Percentiles rank a stretch among this genome's conserved stretches.
Conservation (phyloP, 1,284 basidiomycete species). For the Apiotrichum porosum region DNA sequence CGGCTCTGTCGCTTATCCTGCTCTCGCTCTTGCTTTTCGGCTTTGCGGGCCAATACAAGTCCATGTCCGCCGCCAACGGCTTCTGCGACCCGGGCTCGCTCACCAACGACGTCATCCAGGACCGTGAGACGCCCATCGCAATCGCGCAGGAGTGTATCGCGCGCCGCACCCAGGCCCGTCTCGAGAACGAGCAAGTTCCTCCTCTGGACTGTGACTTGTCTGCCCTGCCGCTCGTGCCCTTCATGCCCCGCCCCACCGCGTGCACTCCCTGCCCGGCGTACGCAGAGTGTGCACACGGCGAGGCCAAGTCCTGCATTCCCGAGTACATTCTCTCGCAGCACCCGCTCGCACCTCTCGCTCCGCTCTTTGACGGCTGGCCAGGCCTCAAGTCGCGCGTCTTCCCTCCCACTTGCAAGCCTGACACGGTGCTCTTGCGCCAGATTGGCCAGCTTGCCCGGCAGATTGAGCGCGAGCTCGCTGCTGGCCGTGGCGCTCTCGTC, state of each 20-base stretch:
- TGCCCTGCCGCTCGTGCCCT: constrained; percentile 54
- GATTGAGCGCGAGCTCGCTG: constrained; percentile 64
- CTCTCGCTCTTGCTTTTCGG: constrained; percentile 51
- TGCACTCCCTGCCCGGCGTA: constrained; percentile 83
- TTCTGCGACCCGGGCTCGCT: constrained; percentile 68
- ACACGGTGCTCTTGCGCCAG: constrained; percentile 70
- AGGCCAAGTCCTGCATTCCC: constrained; percentile 63
- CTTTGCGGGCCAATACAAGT: constrained; percentile 48
- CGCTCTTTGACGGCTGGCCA: constrained; percentile 65
- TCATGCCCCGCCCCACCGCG: constrained; percentile 59
- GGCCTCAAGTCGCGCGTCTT: constrained; percentile 71
- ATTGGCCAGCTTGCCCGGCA: constrained; percentile 72
- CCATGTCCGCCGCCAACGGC: constrained; percentile 66
- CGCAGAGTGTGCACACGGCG: constrained; percentile 62
- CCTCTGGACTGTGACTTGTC: constrained; percentile 28
- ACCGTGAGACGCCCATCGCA: constrained; percentile 42
- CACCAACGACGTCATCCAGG: constrained; percentile 59
- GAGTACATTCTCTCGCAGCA: constrained; percentile 60
- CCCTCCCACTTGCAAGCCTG: constrained; percentile 73
- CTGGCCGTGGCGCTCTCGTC: constrained; percentile 63
- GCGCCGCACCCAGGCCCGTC: constrained; percentile 20
- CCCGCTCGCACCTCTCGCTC: constrained; percentile 30
- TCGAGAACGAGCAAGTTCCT: constrained; percentile 19
- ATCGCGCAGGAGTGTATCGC: constrained; percentile 59
- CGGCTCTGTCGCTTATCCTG: constrained; percentile 50